These are phyloP conservation scores for Amanita phalloides DNA, from an alignment of 768 basidiomycete species.

Conservation along the genomic window DNA sequence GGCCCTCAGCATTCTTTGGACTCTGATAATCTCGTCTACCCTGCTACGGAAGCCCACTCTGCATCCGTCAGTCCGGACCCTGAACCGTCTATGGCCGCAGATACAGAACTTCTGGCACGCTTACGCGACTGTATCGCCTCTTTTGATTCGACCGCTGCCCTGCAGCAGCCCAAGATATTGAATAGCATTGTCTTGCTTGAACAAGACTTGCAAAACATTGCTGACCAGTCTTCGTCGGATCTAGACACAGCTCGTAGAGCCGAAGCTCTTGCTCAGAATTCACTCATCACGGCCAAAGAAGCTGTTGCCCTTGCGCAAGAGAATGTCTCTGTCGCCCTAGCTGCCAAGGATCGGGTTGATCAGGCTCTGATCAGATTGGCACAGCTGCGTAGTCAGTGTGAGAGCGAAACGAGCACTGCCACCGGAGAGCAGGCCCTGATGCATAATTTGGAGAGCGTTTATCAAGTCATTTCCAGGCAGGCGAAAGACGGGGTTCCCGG, in stretches of 20 bases:
- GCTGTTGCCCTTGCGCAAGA: slow-evolving; percentile 9
- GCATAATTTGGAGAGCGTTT: not conserved
- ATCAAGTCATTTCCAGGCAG: not conserved
- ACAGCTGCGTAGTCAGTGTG: not conserved
- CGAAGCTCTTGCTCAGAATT: slow-evolving; percentile 19
- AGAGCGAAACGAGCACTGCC: slow-evolving; percentile 2
- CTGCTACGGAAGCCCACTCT: not conserved
- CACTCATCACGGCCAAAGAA: slow-evolving; percentile 16
- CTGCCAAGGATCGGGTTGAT: not conserved
- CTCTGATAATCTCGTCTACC: slow-evolving; percentile 1
- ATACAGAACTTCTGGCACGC: not conserved
- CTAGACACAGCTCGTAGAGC: slow-evolving; percentile 17
- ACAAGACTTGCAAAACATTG: slow-evolving; percentile 13
- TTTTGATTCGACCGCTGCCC: not conserved
- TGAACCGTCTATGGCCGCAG: no score
- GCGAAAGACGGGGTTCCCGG: not conserved
- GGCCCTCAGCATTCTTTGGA: not conserved
- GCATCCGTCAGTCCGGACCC: not conserved
- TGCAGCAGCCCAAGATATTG: not conserved
- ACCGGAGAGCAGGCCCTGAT: slow-evolving; percentile 9
- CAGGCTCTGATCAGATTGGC: not conserved
- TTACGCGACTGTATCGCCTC: not conserved
- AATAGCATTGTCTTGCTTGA: not conserved
- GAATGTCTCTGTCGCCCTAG: slow-evolving; percentile 10
- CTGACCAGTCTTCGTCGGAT: slow-evolving; percentile 14